phyloP scores from a whole-genome alignment of 116 monocot genomes.

The Cymodocea nodosa region DNA sequence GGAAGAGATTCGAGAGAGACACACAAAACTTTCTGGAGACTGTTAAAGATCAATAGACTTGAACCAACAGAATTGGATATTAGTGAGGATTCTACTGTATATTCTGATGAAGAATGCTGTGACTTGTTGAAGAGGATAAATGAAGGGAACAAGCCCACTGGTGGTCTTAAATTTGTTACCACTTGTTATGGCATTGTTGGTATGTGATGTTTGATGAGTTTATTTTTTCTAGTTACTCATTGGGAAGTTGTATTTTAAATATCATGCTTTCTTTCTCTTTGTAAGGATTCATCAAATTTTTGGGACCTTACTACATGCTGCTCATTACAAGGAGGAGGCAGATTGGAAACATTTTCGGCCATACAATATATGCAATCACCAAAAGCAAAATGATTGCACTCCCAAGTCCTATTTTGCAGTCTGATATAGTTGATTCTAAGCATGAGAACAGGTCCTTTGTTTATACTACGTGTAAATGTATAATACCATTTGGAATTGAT shows the following conservation, averaged over 20 bases:
- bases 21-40: conserved; percentile 51
- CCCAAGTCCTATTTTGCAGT: conserved; percentile 38
- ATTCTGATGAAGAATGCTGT: conserved; percentile 47
- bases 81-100: conserved; percentile 53
- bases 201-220: conserved; percentile 12
- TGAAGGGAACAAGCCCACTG: conserved; percentile 74
- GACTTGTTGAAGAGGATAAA: conserved; percentile 60
- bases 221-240: not conserved
- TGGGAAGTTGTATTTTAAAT: not conserved
- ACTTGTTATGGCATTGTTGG: conserved; percentile 92
- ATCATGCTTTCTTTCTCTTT: not conserved
- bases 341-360: conserved; percentile 82
- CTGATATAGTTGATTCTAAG: conserved; percentile 63
- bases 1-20: conserved; percentile 76
- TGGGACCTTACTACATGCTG: conserved; percentile 95
- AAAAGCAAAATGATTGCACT: conserved; percentile 72
- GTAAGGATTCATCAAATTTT: conserved; percentile 52
- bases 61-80: conserved; percentile 68
- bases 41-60: conserved; percentile 66
- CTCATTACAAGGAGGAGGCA: conserved; percentile 80
- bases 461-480: conserved; percentile 13
- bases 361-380: conserved; percentile 57
- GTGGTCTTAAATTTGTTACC: conserved; percentile 83
- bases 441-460: conserved; percentile 95
- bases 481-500: not conserved